These are phyloP conservation scores for Anthracocystis panici-leucophaei DNA, from an alignment of 1,284 basidiomycete genomes.

Conservation along the genomic window DNA sequence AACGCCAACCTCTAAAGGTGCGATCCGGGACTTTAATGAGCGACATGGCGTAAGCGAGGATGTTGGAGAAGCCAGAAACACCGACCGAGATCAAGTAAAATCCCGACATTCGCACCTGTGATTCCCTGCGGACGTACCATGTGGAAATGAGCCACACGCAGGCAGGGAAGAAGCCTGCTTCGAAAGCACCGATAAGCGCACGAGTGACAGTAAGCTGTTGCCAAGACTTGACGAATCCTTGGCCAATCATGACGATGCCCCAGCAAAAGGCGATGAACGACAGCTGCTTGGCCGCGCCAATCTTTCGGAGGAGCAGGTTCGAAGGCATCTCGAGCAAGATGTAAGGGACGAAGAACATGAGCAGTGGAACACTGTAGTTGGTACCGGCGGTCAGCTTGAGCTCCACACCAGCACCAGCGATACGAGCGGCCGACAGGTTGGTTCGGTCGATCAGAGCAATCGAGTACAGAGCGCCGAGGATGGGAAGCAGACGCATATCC, in stretches of 20 bases:
- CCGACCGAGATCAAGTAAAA: constrained; percentile 71
- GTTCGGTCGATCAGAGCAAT: constrained; percentile 68
- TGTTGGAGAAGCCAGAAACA: constrained; percentile 71
- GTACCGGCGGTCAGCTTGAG: constrained; percentile 61
- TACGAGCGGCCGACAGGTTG: constrained; percentile 59
- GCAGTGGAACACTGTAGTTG: constrained; percentile 61
- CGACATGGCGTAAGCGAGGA: constrained; percentile 68
- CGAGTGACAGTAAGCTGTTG: constrained; percentile 69
- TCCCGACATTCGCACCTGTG: constrained; percentile 69
- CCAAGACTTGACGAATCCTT: constrained; percentile 54
- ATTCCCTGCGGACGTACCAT: constrained; percentile 72
- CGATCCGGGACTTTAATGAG: constrained; percentile 34
- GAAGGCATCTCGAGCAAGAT: constrained; percentile 61
- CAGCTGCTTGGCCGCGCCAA: constrained; percentile 70
- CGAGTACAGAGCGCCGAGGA: constrained; percentile 69
- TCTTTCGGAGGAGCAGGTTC: constrained; percentile 64
- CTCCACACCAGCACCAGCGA: constrained; percentile 55
- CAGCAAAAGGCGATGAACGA: constrained; percentile 67
- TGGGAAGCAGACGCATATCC: constrained; percentile 69
- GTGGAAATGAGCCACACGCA: constrained; percentile 71
- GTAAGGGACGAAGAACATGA: constrained; percentile 71
- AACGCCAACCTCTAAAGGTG: constrained; percentile 66
- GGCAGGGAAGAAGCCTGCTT: constrained; percentile 64
- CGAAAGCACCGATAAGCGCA: constrained; percentile 69
- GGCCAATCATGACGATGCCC: constrained; percentile 70